phyloP scores from a whole-genome alignment of 352 stramenopile genomes.

The Plasmopara halstedii region DNA sequence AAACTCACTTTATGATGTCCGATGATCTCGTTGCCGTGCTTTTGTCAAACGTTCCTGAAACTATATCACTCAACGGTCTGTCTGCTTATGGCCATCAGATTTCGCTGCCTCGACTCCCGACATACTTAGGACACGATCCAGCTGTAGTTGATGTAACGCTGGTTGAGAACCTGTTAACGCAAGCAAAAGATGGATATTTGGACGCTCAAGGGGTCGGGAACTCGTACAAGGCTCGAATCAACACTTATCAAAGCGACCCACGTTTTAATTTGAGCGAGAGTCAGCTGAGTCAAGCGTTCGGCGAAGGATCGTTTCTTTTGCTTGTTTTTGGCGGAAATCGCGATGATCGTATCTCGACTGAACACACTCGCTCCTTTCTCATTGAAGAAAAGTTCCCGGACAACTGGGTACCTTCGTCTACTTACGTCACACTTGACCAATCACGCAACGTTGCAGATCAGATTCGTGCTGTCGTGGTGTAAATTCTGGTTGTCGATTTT shows the following conservation, averaged over 20 bases:
- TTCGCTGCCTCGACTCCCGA: not conserved
- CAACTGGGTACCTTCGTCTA: not conserved
- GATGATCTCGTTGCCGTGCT: not conserved
- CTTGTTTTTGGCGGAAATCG: not conserved
- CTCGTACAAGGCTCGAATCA: not conserved
- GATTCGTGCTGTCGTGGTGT: not conserved
- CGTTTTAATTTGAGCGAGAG: not conserved
- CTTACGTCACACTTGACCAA: not conserved
- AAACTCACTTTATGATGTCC: not conserved
- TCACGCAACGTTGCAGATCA: not conserved
- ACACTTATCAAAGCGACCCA: not conserved
- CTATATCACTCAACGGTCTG: not conserved
- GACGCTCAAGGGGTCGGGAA: too few species aligned
- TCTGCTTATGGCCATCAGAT: too few species aligned
- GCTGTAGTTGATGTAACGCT: not conserved
- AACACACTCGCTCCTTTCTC: not conserved
- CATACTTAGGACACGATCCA: not conserved
- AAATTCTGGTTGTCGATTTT: not conserved
- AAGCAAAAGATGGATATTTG: not conserved
- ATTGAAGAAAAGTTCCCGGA: not conserved
- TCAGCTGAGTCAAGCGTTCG: not conserved
- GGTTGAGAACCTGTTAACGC: not conserved
- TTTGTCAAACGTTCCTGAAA: not conserved
- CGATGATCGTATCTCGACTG: not conserved
- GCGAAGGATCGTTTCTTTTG: not conserved